Evolutionary conservation across 352 stramenopile species (phyloP).

Genomic region (Plasmopara viticola): DNA sequence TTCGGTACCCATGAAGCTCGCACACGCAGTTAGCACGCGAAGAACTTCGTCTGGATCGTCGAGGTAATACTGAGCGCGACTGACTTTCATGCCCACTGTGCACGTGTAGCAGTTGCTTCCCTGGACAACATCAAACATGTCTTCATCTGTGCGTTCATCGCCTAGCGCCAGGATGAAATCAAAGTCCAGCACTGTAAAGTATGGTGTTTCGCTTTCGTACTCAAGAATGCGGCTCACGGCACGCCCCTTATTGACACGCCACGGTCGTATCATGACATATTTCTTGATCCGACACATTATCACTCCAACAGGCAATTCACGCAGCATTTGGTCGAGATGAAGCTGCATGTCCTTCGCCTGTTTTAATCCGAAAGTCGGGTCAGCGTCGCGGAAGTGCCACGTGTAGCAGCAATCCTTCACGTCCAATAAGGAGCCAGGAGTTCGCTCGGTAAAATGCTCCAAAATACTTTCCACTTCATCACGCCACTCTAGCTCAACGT

Average conservation of each 20-base stretch:
- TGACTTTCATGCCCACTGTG: slow-evolving; percentile 85
- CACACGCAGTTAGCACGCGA: slow-evolving; percentile 67
- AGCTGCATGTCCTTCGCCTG: slow-evolving; percentile 86
- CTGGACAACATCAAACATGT: slow-evolving; percentile 89
- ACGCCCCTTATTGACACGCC: slow-evolving; percentile 82
- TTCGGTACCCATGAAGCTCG: slow-evolving; percentile 37
- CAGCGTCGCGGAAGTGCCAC: slow-evolving; percentile 84
- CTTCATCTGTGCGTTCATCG: slow-evolving; percentile 83
- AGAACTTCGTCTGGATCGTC: slow-evolving; percentile 76
- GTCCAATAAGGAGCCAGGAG: slow-evolving; percentile 77
- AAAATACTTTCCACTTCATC: slow-evolving; percentile 79
- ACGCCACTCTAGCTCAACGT: slow-evolving; percentile 71
- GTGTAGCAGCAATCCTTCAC: slow-evolving; percentile 84
- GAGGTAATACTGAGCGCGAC: slow-evolving; percentile 76
- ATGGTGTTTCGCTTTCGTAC: slow-evolving; percentile 70
- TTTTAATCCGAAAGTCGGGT: slow-evolving; percentile 79
- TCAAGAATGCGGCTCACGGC: slow-evolving; percentile 80
- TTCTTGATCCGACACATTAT: slow-evolving; percentile 88
- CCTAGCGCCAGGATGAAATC: slow-evolving; percentile 84
- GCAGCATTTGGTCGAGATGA: slow-evolving; percentile 87
- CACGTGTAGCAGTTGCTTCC: slow-evolving; percentile 86
- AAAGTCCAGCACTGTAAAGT: slow-evolving; percentile 70
- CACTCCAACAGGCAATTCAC: slow-evolving; percentile 72
- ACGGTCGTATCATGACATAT: slow-evolving; percentile 82
- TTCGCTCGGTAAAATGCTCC: slow-evolving; percentile 84